Evolutionary conservation across 352 stramenopile species (phyloP), one percentile per base, ranked within the genome.

Genomic region (Peronosclerospora sorghi): DNA sequence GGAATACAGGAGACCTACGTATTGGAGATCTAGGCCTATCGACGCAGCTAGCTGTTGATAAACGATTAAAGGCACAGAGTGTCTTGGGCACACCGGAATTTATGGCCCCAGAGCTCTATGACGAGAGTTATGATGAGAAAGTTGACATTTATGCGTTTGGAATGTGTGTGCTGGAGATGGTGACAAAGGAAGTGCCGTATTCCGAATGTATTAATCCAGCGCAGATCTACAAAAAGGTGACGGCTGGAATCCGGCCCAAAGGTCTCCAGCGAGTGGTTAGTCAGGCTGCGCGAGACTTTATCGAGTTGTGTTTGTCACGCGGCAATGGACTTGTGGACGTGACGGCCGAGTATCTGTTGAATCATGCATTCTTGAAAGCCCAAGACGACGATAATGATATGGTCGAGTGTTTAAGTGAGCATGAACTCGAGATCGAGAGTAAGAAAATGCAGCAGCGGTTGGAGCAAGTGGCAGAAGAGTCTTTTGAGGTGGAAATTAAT

Each of bases 151-250:
- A 98, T 58, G 95, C 96, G 13, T 99, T 99, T 69, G 96, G 96
- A 20, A 99, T 99, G 96, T 98, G 95, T 58, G 84, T 99, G 28
- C 65, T 99, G 24, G 96, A 99, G 73, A 98, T 99, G 77, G 95
- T 99, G 54, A 98, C 95, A 8, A 97, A 98, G 59, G 94, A 99
- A 54, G 89, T 97, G 28, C 96, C 96, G 13, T 99, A 99, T 62
- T 95, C 86, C 40, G 94, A 98, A 59, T 98, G 95, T 51, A 81
- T 86, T 32, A 93, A 88, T 46, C 80, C 83, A 5, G 76, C 76
- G 14, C 80, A 95, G 53, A 95, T 95, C 35, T 95, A 92, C 65
- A 93, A 89, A 52, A 95, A 95, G 48, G 83, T 95, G 15, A 94
- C 81, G 10, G 79, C 79, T 12, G 79, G 79, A 0, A 86, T 91